Evolutionary conservation across 2,329 filamentous ascomycete species (phyloP).

Genomic region (Monilinia laxa): DNA sequence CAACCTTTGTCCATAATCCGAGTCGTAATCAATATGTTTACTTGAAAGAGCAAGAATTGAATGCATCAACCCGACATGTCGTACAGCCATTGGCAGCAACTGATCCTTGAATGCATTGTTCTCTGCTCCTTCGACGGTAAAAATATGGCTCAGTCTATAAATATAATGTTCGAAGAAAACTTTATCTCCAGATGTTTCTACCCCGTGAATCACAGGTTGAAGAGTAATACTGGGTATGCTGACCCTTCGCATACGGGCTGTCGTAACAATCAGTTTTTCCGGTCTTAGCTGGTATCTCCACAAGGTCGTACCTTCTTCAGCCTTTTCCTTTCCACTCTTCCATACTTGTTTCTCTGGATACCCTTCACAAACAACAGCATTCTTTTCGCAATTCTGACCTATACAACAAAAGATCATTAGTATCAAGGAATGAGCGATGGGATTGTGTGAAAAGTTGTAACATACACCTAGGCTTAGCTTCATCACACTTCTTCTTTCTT

Average conservation of each 20-base stretch:
- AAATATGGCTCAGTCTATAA: slow-evolving; percentile 71
- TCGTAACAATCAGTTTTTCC: slow-evolving; percentile 36
- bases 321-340: slow-evolving; percentile 76
- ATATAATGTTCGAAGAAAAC: slow-evolving; percentile 84
- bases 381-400: slow-evolving; percentile 91
- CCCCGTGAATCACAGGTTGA: slow-evolving; percentile 71
- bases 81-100: slow-evolving; percentile 75
- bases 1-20: slow-evolving; percentile 55
- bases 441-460: slow-evolving; percentile 29
- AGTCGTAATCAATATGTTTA: slow-evolving; percentile 66
- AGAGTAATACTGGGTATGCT: slow-evolving; percentile 55
- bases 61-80: slow-evolving; percentile 83
- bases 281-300: slow-evolving; percentile 29
- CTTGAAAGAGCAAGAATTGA: slow-evolving; percentile 82
- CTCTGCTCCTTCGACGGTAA: slow-evolving; percentile 74
- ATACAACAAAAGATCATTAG: slow-evolving; percentile 15
- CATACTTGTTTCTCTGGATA: slow-evolving; percentile 85
- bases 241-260: slow-evolving; percentile 52
- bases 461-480: slow-evolving; percentile 66
- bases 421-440: slow-evolving; percentile 21
- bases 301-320: slow-evolving; percentile 59
- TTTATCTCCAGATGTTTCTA: slow-evolving; percentile 77
- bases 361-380: slow-evolving; percentile 86
- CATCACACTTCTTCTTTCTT: slow-evolving; percentile 72
- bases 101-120: slow-evolving; percentile 85